phyloP scores from a whole-genome alignment of 148 eudicot genomes.

The Salicornia ramosissima region DNA sequence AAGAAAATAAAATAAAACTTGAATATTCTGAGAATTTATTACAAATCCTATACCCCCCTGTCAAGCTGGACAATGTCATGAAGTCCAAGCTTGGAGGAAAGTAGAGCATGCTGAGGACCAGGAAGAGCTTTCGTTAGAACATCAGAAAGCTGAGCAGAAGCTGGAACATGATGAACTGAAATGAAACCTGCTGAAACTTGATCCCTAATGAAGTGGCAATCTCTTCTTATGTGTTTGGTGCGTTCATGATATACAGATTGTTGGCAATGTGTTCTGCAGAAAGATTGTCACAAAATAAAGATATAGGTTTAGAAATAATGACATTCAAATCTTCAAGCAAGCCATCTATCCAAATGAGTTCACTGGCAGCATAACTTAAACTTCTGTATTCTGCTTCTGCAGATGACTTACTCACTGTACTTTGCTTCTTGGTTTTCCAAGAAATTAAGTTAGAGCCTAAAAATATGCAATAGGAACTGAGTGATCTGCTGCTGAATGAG shows the following conservation, averaged over 20 bases:
- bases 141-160: slow-evolving; percentile 1
- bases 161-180: neutral
- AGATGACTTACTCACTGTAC: neutral
- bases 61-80: too few species aligned
- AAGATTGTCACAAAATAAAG: too few species aligned
- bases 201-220: neutral
- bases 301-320: neutral
- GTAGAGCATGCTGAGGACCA: neutral
- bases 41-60: too few species aligned
- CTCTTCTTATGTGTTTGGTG: neutral
- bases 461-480: neutral
- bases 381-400: neutral
- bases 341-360: neutral
- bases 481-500: too few species aligned
- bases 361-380: neutral
- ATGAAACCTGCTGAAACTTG: neutral
- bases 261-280: too few species aligned
- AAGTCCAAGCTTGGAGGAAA: neutral
- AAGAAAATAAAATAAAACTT: too few species aligned
- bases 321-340: neutral
- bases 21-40: too few species aligned
- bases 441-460: neutral
- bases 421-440: slow-evolving; percentile 2
- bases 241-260: slow-evolving; percentile 5
- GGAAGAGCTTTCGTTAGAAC: neutral